Evolutionary conservation across 805 yeast species (phyloP).

Genomic region (Debaryomyces maramus): DNA sequence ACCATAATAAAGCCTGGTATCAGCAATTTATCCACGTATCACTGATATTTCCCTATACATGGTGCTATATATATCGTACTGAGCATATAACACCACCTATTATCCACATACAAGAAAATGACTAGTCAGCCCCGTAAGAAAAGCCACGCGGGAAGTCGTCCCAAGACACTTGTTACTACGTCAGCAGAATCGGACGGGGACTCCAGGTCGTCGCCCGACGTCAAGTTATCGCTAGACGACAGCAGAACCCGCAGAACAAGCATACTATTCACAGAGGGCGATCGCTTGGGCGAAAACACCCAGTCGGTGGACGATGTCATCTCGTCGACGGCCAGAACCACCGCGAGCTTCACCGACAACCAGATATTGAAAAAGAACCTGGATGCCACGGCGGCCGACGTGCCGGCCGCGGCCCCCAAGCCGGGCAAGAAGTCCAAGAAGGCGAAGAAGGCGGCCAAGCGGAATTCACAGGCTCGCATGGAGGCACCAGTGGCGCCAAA

Average conservation of each 20-base stretch:
- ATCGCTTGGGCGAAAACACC: neutral
- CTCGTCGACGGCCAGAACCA: slow-evolving; percentile 9
- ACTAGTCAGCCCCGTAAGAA: no score
- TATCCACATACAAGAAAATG: no score
- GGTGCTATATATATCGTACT: no score
- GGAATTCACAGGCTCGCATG: neutral
- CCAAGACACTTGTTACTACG: no score
- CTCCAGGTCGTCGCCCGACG: no score
- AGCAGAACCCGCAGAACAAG: slow-evolving; percentile 3
- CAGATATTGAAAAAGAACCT: slow-evolving; percentile 7
- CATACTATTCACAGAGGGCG: slow-evolving; percentile 4
- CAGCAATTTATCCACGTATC: no score
- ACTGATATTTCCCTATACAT: no score
- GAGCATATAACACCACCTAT: no score
- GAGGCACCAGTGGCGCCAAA: slow-evolving; percentile 3
- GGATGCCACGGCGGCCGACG: neutral
- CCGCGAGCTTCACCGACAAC: slow-evolving; percentile 10
- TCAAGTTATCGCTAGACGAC: no score
- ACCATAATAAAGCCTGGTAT: no score
- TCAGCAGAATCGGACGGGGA: no score
- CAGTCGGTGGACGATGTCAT: slow-evolving; percentile 11
- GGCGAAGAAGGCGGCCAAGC: neutral
- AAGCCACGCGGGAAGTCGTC: no score
- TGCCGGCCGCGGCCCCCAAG: neutral
- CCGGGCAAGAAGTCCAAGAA: neutral